These are phyloP conservation scores for Spinellus fusiger DNA, from an alignment of 192 early-diverging fungal species.

Conservation along the genomic window DNA sequence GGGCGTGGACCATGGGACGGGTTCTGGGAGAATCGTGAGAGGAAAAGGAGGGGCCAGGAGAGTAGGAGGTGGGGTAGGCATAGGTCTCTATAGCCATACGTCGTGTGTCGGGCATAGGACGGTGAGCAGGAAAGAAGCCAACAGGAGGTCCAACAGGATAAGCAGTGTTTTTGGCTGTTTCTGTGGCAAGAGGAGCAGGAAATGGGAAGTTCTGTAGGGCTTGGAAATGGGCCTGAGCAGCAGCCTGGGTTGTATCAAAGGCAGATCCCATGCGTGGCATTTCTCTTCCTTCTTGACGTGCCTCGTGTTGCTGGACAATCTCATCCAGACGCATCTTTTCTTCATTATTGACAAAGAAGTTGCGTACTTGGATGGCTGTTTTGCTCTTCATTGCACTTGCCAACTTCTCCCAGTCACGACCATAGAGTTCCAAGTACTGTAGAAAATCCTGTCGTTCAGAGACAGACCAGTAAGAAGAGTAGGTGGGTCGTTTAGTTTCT, in stretches of 20 bases:
- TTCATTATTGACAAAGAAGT: conserved; percentile 66
- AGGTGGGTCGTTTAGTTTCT: conserved; percentile 28
- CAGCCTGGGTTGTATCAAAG: conserved; percentile 9
- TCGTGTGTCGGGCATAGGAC: background rate
- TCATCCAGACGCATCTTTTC: conserved; percentile 27
- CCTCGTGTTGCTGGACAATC: conserved; percentile 10
- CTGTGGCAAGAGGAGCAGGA: conserved; percentile 6
- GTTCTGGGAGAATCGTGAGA: background rate
- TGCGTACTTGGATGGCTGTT: conserved; percentile 77
- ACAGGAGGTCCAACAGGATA: background rate
- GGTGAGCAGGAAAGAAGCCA: conserved; percentile 9
- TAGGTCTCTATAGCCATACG: background rate
- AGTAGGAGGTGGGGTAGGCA: conserved; percentile 2
- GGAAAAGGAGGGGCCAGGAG: background rate
- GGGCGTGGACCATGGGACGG: background rate
- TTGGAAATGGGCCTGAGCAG: conserved; percentile 18
- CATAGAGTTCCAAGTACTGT: conserved; percentile 52
- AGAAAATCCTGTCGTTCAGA: conserved; percentile 72
- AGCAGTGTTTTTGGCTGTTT: background rate
- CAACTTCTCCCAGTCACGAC: conserved; percentile 74
- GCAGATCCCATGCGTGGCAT: conserved; percentile 16
- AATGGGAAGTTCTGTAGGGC: conserved; percentile 20
- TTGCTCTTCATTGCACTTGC: conserved; percentile 70
- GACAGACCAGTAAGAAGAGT: conserved; percentile 87
- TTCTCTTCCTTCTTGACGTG: background rate